Base-by-base conservation (phyloP, 208 protist genomes). In the Willaertia magna region DNA sequence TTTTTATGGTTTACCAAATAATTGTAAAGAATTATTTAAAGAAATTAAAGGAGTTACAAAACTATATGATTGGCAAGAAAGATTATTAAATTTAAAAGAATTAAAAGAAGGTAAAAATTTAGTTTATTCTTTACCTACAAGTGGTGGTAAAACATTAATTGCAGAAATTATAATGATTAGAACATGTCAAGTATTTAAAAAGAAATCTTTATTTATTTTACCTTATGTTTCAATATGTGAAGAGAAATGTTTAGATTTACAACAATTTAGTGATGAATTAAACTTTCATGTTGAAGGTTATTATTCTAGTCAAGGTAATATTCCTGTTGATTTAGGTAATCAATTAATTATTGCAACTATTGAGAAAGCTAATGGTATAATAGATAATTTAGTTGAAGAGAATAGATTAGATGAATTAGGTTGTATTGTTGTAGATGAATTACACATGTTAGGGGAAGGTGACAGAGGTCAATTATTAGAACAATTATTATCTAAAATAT, bases 401-500 rank as follows among this genome's bases (percentile, higher is more conserved):
- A 87, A 88, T 22, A 86, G 90, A 22, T 75, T 87, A 12, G 81
- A 88, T 39, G 91, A 95, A 86, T 79, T 97, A 9, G 93, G 95
- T 26, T 49, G 88, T 2, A 89, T 96, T 30, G 94, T 98, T 52
- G 92, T 98, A 26, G 96, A 98, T 88, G 96, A 98, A 90, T 85
- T 98, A 49, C 96, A 98, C 93, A 97, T 98, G 95, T 46, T 98
- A 44, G 93, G 93, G 47, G 95, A 97, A 85, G 43, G 86, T 97
- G 20, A 92, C 89, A 40, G 96, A 97, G 90, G 47, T 97, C 40
- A 79, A 79, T 30, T 79, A n/a, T 30, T 79, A 30, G 74, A 79
- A 79, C 6, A 44, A 14, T 43, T 74, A 16, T 1, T 74, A 30
- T 34, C 51, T 20, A 43, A 44, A 74, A 43, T 47, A 43, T 16